Conservation (phyloP, 1,284 basidiomycete species). For the Fistulinella staudtii region DNA sequence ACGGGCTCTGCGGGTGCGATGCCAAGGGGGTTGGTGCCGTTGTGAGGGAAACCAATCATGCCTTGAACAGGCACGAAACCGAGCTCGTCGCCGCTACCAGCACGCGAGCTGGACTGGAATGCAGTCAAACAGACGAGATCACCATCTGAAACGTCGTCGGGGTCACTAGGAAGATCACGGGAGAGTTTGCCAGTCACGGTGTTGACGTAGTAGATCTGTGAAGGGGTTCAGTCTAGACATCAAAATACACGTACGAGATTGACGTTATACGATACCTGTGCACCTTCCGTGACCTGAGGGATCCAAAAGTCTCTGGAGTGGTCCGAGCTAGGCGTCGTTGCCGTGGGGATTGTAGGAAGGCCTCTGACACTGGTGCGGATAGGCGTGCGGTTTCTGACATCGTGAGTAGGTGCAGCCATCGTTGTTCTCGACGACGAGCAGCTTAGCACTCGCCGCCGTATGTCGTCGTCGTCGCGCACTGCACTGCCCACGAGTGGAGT, state of each 20-base stretch:
- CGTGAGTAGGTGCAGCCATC: constrained; percentile 18
- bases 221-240: background rate
- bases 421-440: constrained; percentile 7
- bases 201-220: constrained; percentile 31
- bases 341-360: constrained; percentile 26
- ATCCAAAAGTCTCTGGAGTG: constrained; percentile 29
- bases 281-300: constrained; percentile 28
- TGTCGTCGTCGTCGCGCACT: constrained; percentile 7
- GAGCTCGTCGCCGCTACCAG: constrained; percentile 7
- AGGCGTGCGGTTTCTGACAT: constrained; percentile 2
- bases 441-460: constrained; percentile 1
- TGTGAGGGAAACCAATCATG: background rate
- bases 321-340: constrained; percentile 1
- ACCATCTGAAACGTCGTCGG: constrained; percentile 18
- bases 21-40: background rate
- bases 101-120: constrained; percentile 13
- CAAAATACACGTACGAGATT: background rate
- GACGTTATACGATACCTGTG: constrained; percentile 23
- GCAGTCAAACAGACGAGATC: constrained; percentile 14
- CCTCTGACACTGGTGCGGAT: constrained; percentile 24
- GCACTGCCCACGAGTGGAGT: constrained; percentile 13
- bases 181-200: constrained; percentile 29
- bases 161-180: constrained; percentile 28
- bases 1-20: background rate
- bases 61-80: constrained; percentile 5